These are phyloP conservation scores for Eragrostis tef DNA, from an alignment of 202 grass and related monocot species.

Conservation along the genomic window DNA sequence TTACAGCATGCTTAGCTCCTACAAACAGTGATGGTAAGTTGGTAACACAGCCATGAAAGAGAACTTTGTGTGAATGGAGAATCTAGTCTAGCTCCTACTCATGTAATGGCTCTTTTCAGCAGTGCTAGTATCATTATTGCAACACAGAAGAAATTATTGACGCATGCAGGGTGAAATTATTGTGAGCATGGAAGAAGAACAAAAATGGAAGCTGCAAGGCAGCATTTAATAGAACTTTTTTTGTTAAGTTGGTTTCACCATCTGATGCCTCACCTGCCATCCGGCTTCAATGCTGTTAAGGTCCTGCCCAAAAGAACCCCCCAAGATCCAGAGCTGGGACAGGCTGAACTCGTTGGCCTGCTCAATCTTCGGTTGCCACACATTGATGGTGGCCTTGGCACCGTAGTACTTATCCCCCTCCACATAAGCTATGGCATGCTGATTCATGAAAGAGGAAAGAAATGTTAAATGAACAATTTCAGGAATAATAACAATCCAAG, in stretches of 20 bases:
- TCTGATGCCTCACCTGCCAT: constrained; percentile 71
- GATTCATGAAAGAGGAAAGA: constrained; percentile 17
- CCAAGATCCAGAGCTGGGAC: constrained; percentile 86
- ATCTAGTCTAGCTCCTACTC: constrained; percentile 40
- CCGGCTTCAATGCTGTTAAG: constrained; percentile 95
- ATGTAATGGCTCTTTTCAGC: constrained; percentile 37
- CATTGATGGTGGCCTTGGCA: constrained; percentile 85
- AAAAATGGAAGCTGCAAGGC: constrained; percentile 48
- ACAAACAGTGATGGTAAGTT: background rate
- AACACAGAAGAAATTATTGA: constrained; percentile 48
- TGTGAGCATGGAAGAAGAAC: constrained; percentile 44
- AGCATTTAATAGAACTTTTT: constrained; percentile 61
- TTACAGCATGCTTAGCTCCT: constrained; percentile 38
- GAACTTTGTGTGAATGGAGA: constrained; percentile 18
- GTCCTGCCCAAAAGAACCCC: constrained; percentile 77
- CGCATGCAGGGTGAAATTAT: constrained; percentile 52
- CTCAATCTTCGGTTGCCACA: constrained; percentile 84
- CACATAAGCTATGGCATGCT: constrained; percentile 91
- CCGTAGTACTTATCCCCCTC: constrained; percentile 84
- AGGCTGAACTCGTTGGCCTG: constrained; percentile 81
- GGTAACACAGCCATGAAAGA: constrained; percentile 9
- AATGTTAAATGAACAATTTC: background rate
- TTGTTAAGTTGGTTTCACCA: constrained; percentile 5
- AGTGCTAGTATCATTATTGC: constrained; percentile 52
- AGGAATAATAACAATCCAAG: background rate